Evolutionary conservation across 352 stramenopile species (phyloP).

Genomic region (Phytopythium helicoides): DNA sequence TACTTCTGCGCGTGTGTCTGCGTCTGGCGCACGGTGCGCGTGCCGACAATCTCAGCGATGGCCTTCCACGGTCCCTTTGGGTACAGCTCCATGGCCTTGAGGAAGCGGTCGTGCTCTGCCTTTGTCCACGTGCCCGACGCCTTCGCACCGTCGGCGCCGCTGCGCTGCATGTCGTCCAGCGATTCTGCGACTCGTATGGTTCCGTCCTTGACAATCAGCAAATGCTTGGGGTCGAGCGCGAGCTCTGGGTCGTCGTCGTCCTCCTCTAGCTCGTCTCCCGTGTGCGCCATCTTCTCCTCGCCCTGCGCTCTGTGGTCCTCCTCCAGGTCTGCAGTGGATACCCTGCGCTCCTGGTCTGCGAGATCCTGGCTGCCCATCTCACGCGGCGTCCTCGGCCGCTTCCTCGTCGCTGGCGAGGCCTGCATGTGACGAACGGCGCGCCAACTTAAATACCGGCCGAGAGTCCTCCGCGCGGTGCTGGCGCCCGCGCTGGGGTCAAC

Average conservation of each 20-base stretch:
- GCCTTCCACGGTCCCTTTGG: slow-evolving; percentile 64
- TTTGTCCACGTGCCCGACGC: slow-evolving; percentile 58
- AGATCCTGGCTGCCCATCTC: slow-evolving; percentile 13
- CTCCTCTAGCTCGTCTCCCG: slow-evolving; percentile 14
- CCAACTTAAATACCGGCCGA: no score
- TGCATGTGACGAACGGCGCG: slow-evolving; percentile 8
- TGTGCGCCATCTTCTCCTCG: slow-evolving; percentile 10
- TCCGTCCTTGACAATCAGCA: slow-evolving; percentile 76
- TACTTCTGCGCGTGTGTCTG: slow-evolving; percentile 74
- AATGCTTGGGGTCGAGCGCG: slow-evolving; percentile 62
- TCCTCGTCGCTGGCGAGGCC: slow-evolving; percentile 6
- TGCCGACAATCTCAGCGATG: slow-evolving; percentile 64
- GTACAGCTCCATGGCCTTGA: slow-evolving; percentile 53
- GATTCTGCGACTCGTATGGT: slow-evolving; percentile 65
- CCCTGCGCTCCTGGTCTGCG: not conserved
- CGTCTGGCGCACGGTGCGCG: slow-evolving; percentile 62
- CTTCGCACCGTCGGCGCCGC: slow-evolving; percentile 56
- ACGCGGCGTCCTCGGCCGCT: slow-evolving; percentile 8
- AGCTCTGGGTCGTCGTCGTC: slow-evolving; percentile 30
- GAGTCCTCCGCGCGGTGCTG: no score
- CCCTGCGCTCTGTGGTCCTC: not conserved
- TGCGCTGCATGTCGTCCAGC: slow-evolving; percentile 49
- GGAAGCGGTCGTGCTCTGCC: slow-evolving; percentile 56
- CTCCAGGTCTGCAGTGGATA: slow-evolving; percentile 10
- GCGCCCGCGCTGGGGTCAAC: no score